phyloP scores from a whole-genome alignment of 2,329 filamentous ascomycete genomes.

The Rhytidhysteron rufulum region DNA sequence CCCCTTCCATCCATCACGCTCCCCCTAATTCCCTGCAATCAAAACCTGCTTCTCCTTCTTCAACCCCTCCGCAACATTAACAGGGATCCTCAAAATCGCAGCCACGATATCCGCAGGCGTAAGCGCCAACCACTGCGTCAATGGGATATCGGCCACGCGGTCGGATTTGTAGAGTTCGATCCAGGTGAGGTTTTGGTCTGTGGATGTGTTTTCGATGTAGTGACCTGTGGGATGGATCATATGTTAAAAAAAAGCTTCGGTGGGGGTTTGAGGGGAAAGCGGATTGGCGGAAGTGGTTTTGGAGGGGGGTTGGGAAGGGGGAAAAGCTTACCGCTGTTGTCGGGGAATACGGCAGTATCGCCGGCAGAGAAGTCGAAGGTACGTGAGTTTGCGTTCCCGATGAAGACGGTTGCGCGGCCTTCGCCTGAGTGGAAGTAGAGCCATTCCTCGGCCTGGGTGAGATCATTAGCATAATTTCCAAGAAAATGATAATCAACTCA shows the following conservation, averaged over 20 bases:
- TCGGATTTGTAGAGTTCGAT: constrained; percentile 69
- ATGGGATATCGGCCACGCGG: constrained; percentile 61
- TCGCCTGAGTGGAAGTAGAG: constrained; percentile 64
- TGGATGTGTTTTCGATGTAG: constrained; percentile 66
- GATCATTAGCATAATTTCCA: no score
- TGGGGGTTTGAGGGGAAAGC: neutral
- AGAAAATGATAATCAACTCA: no score
- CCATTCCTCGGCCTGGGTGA: no score
- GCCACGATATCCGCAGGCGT: constrained; percentile 62
- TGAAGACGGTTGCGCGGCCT: constrained; percentile 62
- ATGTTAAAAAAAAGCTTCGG: no score
- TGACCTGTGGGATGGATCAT: constrained; percentile 42
- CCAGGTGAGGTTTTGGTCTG: constrained; percentile 62
- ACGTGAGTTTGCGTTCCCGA: constrained; percentile 56
- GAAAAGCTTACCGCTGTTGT: constrained; percentile 51
- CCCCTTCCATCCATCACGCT: no score
- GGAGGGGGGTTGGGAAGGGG: neutral
- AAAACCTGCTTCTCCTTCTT: constrained; percentile 64
- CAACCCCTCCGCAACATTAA: constrained; percentile 53
- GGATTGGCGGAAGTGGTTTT: no score
- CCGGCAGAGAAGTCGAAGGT: constrained; percentile 66
- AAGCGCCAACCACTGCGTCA: constrained; percentile 67
- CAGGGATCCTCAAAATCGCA: constrained; percentile 55
- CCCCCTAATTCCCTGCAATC: constrained; percentile 26
- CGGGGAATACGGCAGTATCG: constrained; percentile 66